These are phyloP conservation scores for Pythium monospermum DNA, from an alignment of 352 stramenopile species.

Conservation along the genomic window DNA sequence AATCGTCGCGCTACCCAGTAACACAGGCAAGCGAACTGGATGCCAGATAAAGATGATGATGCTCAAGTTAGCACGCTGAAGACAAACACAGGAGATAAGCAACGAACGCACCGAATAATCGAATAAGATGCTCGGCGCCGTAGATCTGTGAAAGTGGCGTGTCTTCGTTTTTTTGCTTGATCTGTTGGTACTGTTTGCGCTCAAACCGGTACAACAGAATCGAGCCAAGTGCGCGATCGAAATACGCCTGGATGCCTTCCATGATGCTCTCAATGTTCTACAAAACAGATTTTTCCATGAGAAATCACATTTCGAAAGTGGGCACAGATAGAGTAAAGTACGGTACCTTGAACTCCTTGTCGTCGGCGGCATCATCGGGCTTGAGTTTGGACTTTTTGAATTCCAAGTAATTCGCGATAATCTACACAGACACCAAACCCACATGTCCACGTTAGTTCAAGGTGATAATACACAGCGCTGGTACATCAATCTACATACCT, in stretches of 20 bases:
- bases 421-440: too few species aligned
- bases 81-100: neutral
- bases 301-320: too few species aligned
- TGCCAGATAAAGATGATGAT: neutral
- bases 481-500: slow-evolving; percentile 26
- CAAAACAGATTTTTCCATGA: too few species aligned
- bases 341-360: slow-evolving; percentile 69
- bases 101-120: slow-evolving; percentile 77
- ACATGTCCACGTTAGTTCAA: neutral
- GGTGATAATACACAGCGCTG: neutral
- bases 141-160: slow-evolving; percentile 87
- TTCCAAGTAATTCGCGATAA: slow-evolving; percentile 76
- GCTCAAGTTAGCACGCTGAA: neutral
- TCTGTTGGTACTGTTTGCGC: slow-evolving; percentile 82
- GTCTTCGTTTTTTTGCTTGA: slow-evolving; percentile 53
- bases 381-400: slow-evolving; percentile 69
- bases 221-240: slow-evolving; percentile 84
- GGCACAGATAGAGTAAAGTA: neutral
- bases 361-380: slow-evolving; percentile 37
- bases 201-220: slow-evolving; percentile 91
- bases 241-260: slow-evolving; percentile 85
- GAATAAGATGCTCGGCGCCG: slow-evolving; percentile 87
- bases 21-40: slow-evolving; percentile 74
- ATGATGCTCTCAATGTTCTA: slow-evolving; percentile 79
- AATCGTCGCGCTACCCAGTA: slow-evolving; percentile 59